Evolutionary conservation across 2,329 filamentous ascomycete genomes (phyloP).

Genomic region (Fusarium proliferatum): DNA sequence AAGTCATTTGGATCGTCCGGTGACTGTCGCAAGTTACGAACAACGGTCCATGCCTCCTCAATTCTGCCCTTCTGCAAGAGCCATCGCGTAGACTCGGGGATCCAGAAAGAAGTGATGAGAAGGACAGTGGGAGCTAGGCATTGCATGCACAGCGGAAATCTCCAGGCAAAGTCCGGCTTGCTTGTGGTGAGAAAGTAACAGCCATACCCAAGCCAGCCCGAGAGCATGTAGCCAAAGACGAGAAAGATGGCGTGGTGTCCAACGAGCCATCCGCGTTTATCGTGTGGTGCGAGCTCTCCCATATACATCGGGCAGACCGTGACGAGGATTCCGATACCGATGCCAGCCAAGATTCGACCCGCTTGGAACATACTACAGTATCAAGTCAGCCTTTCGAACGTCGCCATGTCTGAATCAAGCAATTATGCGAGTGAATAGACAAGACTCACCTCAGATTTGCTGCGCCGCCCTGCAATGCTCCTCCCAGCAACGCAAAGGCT

Average conservation of each 20-base stretch:
- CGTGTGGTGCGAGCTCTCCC: slow-evolving; percentile 47
- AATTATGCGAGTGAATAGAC: too few relatives aligned
- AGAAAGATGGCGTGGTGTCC: slow-evolving; percentile 60
- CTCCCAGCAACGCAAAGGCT: slow-evolving; percentile 57
- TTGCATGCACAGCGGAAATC: slow-evolving; percentile 57
- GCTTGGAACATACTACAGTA: slow-evolving; percentile 49
- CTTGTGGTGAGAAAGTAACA: slow-evolving; percentile 41
- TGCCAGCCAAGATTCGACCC: slow-evolving; percentile 57
- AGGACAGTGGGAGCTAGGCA: slow-evolving; percentile 52
- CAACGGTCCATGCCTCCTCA: slow-evolving; percentile 57
- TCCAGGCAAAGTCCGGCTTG: slow-evolving; percentile 51
- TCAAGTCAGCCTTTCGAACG: rapidly evolving
- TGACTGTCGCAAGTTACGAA: slow-evolving; percentile 49
- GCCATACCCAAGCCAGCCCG: slow-evolving; percentile 52
- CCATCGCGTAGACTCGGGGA: slow-evolving; percentile 60
- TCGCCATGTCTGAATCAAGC: rapidly evolving
- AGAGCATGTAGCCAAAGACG: slow-evolving; percentile 58
- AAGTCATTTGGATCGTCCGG: slow-evolving; percentile 52
- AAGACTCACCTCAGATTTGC: slow-evolving; percentile 53
- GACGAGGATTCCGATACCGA: slow-evolving; percentile 54
- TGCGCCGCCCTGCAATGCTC: slow-evolving; percentile 58
- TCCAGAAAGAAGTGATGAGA: slow-evolving; percentile 48
- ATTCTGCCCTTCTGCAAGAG: slow-evolving; percentile 57
- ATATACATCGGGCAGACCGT: slow-evolving; percentile 51
- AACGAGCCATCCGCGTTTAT: slow-evolving; percentile 60